phyloP scores from a whole-genome alignment of 78 protist genomes.

The Cavenderia fasciculata region DNA sequence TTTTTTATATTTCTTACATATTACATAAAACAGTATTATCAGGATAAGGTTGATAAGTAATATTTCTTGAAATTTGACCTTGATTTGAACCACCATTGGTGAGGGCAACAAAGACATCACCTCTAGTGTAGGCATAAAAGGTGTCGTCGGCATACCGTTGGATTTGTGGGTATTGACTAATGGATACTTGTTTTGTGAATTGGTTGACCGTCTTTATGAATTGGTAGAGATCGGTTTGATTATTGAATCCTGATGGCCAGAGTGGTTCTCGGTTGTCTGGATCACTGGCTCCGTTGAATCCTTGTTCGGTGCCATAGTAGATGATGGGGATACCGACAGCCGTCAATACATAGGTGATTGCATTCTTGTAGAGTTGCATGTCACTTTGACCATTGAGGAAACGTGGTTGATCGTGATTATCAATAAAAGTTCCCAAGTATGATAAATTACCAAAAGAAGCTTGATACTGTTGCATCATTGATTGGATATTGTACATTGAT shows the following conservation, averaged over 20 bases:
- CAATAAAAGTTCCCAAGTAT: conserved; percentile 82
- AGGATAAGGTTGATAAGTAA: conserved; percentile 71
- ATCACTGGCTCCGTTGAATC: conserved; percentile 87
- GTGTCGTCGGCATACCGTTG: conserved; percentile 73
- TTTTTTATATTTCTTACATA: neutral
- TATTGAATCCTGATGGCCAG: conserved; percentile 84
- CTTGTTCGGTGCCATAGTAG: conserved; percentile 95
- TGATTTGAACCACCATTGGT: conserved; percentile 86
- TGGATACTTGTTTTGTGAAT: neutral
- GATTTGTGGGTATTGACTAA: conserved; percentile 22
- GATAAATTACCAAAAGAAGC: neutral
- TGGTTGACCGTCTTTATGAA: conserved; percentile 24
- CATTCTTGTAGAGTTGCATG: conserved; percentile 71
- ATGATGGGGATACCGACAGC: conserved; percentile 87
- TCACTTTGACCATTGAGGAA: conserved; percentile 83
- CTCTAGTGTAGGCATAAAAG: conserved; percentile 86
- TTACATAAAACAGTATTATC: conserved; percentile 76
- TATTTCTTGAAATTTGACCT: conserved; percentile 36
- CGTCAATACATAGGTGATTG: conserved; percentile 76
- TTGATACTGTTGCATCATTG: conserved; percentile 21
- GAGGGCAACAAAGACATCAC: conserved; percentile 81
- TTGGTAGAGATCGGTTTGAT: conserved; percentile 34
- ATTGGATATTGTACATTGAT: conserved; percentile 83
- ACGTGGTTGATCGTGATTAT: conserved; percentile 94
- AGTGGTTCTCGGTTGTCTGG: conserved; percentile 89